Conservation (phyloP, 75 land plant species). For the Cunninghamia lanceolata region DNA sequence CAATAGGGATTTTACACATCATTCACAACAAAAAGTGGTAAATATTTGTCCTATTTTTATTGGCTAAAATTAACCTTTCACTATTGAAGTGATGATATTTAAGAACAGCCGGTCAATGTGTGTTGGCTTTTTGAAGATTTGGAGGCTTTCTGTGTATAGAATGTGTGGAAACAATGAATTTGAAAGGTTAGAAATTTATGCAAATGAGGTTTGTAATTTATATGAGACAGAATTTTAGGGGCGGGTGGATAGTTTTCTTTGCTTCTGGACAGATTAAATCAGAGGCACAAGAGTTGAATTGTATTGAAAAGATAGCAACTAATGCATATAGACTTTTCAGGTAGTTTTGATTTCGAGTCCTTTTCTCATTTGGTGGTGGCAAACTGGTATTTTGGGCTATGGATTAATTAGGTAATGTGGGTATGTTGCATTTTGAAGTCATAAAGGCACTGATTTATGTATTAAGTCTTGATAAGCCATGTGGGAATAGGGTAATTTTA, state of each 20-base stretch:
- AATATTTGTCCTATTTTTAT: no score
- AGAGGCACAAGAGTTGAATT: not conserved
- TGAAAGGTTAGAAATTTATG: not conserved
- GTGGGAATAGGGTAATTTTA: not conserved
- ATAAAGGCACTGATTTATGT: not conserved
- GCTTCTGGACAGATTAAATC: not conserved
- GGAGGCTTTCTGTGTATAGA: not conserved
- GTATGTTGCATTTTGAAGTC: not conserved
- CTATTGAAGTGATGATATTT: no score
- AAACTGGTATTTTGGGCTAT: not conserved
- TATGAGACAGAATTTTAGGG: not conserved
- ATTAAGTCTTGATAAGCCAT: not conserved
- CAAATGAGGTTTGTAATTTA: not conserved
- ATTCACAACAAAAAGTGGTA: no score
- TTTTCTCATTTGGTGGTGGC: not conserved
- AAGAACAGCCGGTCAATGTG: no score
- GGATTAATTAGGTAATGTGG: not conserved
- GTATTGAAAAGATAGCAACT: not conserved
- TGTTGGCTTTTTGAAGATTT: not conserved
- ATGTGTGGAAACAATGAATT: no score
- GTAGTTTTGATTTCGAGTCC: not conserved
- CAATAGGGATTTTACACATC: no score
- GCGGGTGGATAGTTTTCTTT: not conserved
- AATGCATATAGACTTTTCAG: not conserved
- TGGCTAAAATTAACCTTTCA: no score